phyloP scores from a whole-genome alignment of 495 filamentous ascomycete genomes.

The Xylaria longipes region DNA sequence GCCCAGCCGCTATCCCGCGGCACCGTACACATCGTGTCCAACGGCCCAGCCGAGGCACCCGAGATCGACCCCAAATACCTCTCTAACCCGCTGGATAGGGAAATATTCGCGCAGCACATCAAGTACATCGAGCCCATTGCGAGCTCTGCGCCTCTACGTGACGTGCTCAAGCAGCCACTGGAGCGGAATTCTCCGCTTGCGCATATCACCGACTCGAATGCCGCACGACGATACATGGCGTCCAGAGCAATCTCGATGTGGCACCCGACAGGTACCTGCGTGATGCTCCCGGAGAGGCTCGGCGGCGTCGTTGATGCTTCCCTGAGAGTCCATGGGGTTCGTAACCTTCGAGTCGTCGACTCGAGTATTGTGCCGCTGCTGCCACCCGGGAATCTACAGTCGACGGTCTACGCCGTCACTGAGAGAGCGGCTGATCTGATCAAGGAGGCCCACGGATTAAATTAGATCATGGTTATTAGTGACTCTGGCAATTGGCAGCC shows the following conservation, averaged over 20 bases:
- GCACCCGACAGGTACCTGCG: constrained; percentile 36
- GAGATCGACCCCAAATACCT: constrained; percentile 62
- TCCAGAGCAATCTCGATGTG: constrained; percentile 24
- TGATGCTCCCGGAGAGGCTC: constrained; percentile 34
- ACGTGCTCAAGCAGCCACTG: constrained; percentile 18
- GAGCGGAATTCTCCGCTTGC: constrained; percentile 6
- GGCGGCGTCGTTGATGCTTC: constrained; percentile 32
- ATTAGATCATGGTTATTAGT: too few relatives aligned
- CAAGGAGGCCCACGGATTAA: constrained; percentile 9
- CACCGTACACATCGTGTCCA: constrained; percentile 59
- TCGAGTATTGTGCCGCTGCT: constrained; percentile 42
- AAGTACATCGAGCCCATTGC: constrained; percentile 22
- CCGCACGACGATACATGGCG: constrained; percentile 17
- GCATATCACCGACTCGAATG: constrained; percentile 8
- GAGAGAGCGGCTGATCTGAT: constrained; percentile 36
- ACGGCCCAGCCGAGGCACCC: constrained; percentile 45
- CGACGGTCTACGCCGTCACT: constrained; percentile 46
- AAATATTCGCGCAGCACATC: constrained; percentile 50
- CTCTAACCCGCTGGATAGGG: constrained; percentile 57
- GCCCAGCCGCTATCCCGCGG: constrained; percentile 64
- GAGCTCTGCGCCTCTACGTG: constrained; percentile 13
- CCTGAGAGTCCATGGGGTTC: constrained; percentile 33
- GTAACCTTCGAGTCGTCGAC: constrained; percentile 45
- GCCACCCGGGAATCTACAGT: constrained; percentile 43
- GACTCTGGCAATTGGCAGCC: too few relatives aligned